Evolutionary conservation across 2,329 filamentous ascomycete species (phyloP).

Genomic region (Emergomyces orientalis): DNA sequence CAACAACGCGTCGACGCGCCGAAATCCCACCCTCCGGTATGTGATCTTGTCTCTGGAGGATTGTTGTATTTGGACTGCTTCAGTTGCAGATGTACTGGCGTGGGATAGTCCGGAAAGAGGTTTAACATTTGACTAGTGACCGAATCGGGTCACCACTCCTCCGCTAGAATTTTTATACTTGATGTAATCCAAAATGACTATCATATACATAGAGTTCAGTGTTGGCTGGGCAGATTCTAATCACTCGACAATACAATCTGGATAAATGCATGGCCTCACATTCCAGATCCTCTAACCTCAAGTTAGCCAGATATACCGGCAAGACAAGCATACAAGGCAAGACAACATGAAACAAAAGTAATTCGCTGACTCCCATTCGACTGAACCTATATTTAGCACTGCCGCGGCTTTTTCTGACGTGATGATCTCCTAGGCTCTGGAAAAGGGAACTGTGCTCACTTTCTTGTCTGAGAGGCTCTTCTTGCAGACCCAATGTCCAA

Average conservation of each 20-base stretch:
- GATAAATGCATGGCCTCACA: not conserved
- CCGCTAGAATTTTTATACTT: not conserved
- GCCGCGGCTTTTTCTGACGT: constrained; percentile 1
- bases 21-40: not conserved
- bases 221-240: constrained; percentile 1
- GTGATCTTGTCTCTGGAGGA: not conserved
- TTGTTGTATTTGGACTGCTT: constrained; percentile 1
- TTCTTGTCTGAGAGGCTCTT: constrained; percentile 4
- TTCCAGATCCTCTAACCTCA: not conserved
- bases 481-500: not conserved
- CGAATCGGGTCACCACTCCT: not conserved
- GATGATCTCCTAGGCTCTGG: constrained; percentile 6
- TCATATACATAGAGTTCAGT: constrained; percentile 1
- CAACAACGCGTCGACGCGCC: not conserved
- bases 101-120: not conserved
- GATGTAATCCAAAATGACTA: constrained; percentile 1
- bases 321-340: constrained; percentile 1
- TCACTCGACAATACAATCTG: not conserved
- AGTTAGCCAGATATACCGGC: not conserved
- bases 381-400: constrained; percentile 5
- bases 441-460: constrained; percentile 3
- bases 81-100: not conserved
- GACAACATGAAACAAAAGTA: not conserved
- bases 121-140: not conserved
- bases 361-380: constrained; percentile 1